These are phyloP conservation scores for Pilobolus umbonatus DNA, from an alignment of 192 early-diverging fungal species.

Conservation along the genomic window DNA sequence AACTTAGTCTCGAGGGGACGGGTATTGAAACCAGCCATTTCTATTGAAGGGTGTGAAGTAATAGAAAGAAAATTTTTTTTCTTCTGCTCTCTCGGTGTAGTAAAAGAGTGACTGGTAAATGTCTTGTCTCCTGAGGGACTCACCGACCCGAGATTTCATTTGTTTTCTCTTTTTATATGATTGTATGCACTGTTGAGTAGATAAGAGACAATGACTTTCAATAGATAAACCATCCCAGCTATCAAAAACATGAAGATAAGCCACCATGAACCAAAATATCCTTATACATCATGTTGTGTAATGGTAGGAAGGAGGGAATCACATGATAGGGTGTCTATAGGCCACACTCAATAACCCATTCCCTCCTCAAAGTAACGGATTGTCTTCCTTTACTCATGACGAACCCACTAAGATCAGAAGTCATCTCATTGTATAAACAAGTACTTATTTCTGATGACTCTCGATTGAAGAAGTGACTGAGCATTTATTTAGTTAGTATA, in stretches of 20 bases:
- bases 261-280: too few species aligned
- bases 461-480: background rate
- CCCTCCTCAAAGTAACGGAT: too few species aligned
- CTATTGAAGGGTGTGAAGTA: too few species aligned
- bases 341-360: background rate
- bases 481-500: slow-evolving; percentile 31
- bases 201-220: too few species aligned
- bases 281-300: too few species aligned
- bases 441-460: slow-evolving; percentile 5
- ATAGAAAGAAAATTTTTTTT: background rate
- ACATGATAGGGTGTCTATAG: background rate
- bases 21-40: background rate
- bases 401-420: slow-evolving; percentile 24
- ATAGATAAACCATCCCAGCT: too few species aligned
- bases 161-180: background rate
- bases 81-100: background rate
- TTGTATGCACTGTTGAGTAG: too few species aligned
- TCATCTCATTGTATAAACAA: slow-evolving; percentile 35
- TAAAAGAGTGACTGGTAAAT: background rate
- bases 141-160: too few species aligned
- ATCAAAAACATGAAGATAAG: too few species aligned
- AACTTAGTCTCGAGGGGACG: background rate
- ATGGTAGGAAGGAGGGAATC: too few species aligned
- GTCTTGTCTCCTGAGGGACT: background rate
- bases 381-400: background rate